Base-by-base conservation (phyloP, 768 basidiomycete species). In the Austroboletus eburneus region DNA sequence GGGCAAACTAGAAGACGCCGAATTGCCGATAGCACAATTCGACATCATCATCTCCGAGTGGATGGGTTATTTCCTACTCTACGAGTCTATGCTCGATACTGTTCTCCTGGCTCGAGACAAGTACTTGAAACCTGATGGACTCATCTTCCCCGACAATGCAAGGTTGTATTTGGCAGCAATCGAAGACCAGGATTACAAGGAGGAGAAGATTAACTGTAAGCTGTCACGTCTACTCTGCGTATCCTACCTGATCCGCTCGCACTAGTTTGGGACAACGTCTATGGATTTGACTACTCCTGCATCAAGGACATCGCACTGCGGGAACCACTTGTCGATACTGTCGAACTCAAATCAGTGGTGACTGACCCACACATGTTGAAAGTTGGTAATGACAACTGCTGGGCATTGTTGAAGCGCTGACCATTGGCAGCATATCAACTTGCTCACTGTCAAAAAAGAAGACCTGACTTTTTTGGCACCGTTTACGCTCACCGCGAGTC, bases 51-150 rank as follows among this genome's bases (percentile, higher is more conserved):
- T 99, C 64, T 96, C 93, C 51, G 96, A 99, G 68, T 99, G 95
- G 96, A 99, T 99, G 96, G 96, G 96, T 35, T 99, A 99, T 72
- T 97, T 98, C 79, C 75, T 98, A 41, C 81, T 99, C 27, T 98
- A 98, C 74, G 96, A 98, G 68, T 94, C 92, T 61, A 98, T 99
- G 96, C 83, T 98, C 56, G 95, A 99, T 72, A 97, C 94, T 21
- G 96, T 99, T 45, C 81, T 99, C 35, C 77, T 94, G 39, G 96
- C 96, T 7, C 82, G 96, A 48, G 96, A 99, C 77, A 91, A 90
- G 69, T 98, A 96, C 74, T 81, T 99, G 58, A 92, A 88, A 57
- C 81, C 82, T 42, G 89, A 72, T 36, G 96, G 96, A 45, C 76
- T 89, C 42, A 90, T 99, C 65, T 98, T 99, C 76, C 96, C 96